Evolutionary conservation across 352 stramenopile genomes (phyloP).

Genomic region (Globisporangium camurandrum): DNA sequence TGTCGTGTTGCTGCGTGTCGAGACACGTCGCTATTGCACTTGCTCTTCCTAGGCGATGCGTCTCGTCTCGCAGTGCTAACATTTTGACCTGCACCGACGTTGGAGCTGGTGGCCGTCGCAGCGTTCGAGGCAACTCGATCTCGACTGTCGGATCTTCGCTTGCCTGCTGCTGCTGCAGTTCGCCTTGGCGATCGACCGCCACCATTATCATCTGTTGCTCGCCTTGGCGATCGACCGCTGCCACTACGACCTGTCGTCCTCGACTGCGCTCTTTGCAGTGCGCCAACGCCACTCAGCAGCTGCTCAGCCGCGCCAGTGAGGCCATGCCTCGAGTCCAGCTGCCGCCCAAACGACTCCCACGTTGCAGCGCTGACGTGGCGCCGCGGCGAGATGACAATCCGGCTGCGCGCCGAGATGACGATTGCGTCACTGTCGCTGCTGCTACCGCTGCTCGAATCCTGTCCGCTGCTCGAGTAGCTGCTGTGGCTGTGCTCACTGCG

Average conservation of each 20-base stretch:
- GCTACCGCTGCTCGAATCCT: conserved; percentile 2
- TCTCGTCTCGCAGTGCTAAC: background rate
- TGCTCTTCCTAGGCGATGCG: background rate
- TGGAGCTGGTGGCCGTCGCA: background rate
- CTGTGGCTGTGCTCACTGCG: background rate
- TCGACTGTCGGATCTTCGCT: background rate
- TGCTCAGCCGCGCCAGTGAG: background rate
- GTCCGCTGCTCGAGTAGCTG: background rate
- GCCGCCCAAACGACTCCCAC: conserved; percentile 10
- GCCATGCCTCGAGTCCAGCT: background rate
- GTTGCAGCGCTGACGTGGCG: conserved; percentile 11
- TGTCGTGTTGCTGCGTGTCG: background rate
- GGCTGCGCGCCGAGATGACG: conserved; percentile 49
- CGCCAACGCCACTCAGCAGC: background rate
- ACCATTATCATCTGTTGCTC: too few species aligned
- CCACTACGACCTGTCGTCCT: background rate
- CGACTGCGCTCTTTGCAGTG: background rate
- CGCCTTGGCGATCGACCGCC: too few species aligned
- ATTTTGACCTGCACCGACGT: too few species aligned
- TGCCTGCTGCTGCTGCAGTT: too few species aligned
- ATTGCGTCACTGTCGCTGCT: conserved; percentile 39
- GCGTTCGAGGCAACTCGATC: background rate
- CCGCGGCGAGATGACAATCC: conserved; percentile 52
- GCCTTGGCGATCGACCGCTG: background rate
- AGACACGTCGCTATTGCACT: background rate